Conservation (phyloP, 495 filamentous ascomycete species). For the Podospora fimiseda region DNA sequence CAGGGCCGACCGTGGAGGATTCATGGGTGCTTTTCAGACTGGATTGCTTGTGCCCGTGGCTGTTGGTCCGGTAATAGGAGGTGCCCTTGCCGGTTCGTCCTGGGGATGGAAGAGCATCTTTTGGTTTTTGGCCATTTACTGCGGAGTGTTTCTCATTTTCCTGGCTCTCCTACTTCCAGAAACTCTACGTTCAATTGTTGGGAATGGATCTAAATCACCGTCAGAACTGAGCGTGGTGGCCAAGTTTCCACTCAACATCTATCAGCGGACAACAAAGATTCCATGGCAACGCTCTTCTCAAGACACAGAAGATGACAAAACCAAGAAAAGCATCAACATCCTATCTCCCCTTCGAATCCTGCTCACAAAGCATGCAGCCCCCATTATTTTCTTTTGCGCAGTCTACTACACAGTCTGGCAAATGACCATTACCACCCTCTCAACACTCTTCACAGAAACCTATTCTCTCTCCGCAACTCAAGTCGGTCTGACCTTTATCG, state of each 20-base stretch:
- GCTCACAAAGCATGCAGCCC: not conserved
- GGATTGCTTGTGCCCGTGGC: slow-evolving; percentile 49
- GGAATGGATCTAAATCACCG: slow-evolving; percentile 57
- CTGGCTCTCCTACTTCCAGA: slow-evolving; percentile 56
- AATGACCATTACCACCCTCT: not conserved
- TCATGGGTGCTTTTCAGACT: slow-evolving; percentile 50
- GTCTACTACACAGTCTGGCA: not conserved
- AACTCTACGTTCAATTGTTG: slow-evolving; percentile 64
- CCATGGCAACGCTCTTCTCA: no score
- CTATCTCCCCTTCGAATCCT: not conserved
- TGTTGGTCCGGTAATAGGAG: slow-evolving; percentile 59
- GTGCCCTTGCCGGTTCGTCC: slow-evolving; percentile 55
- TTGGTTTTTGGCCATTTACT: slow-evolving; percentile 63
- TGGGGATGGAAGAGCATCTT: slow-evolving; percentile 68
- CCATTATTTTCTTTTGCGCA: not conserved
- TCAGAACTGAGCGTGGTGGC: slow-evolving; percentile 48
- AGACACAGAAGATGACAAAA: no score
- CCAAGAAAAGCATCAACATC: not conserved
- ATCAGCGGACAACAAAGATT: slow-evolving; percentile 12
- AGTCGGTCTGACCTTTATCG: not conserved
- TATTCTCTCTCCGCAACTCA: not conserved
- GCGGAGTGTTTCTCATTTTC: slow-evolving; percentile 44
- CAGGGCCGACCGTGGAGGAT: slow-evolving; percentile 53
- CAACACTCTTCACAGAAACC: not conserved
- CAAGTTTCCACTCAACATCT: slow-evolving; percentile 35